These are phyloP conservation scores for Symbiodinium pilosum DNA, from an alignment of 73 alveolate genomes.

Conservation along the genomic window DNA sequence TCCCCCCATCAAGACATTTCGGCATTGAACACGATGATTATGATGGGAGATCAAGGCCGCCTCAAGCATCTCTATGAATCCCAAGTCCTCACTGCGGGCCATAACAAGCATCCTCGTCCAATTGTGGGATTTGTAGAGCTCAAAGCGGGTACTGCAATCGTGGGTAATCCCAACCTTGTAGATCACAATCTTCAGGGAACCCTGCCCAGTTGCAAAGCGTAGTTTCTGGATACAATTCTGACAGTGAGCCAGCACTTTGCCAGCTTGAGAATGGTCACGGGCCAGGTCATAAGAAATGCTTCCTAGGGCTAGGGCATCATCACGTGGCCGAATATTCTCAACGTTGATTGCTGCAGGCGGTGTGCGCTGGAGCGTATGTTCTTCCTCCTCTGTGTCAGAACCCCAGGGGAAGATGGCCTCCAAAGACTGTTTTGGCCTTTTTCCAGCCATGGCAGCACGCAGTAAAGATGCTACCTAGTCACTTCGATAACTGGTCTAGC, in stretches of 20 bases:
- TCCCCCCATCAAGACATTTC: not conserved
- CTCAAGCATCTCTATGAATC: not conserved
- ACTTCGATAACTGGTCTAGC: no score
- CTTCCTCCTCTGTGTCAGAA: not conserved
- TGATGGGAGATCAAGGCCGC: not conserved
- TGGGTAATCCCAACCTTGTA: constrained; percentile 37
- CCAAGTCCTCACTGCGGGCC: not conserved
- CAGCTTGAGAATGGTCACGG: not conserved
- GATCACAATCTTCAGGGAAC: not conserved
- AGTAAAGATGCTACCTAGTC: no score
- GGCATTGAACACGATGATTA: not conserved
- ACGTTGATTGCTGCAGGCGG: not conserved
- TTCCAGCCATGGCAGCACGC: no score
- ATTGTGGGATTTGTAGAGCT: not conserved
- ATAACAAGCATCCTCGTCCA: not conserved
- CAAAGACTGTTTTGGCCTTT: no score
- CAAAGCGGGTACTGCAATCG: not conserved
- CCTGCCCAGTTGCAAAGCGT: not conserved
- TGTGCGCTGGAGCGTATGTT: not conserved
- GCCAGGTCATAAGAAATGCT: not conserved
- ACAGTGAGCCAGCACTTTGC: not conserved
- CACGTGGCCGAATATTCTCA: no score
- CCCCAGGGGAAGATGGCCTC: constrained; percentile 37
- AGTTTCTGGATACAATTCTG: not conserved
- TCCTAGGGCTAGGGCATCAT: not conserved